phyloP scores from a whole-genome alignment of 768 basidiomycete species.

The Lentinula edodes region DNA sequence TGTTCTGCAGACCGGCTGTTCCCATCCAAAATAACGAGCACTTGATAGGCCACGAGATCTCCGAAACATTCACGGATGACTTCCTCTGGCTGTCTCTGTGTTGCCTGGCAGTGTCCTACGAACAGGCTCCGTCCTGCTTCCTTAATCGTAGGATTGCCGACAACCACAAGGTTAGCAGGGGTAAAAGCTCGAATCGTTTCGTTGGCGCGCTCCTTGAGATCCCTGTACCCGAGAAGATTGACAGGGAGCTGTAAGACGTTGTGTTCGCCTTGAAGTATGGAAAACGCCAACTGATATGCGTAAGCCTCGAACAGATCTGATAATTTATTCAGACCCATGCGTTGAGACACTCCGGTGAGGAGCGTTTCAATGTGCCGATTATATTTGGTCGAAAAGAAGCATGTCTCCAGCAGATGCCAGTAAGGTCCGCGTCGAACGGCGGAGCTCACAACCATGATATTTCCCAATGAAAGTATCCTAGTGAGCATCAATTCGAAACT shows the following conservation, averaged over 20 bases:
- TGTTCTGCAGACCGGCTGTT: conserved; percentile 13
- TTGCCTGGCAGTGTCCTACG: conserved; percentile 54
- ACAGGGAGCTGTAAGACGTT: conserved; percentile 65
- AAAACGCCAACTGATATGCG: conserved; percentile 67
- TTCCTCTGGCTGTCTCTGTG: conserved; percentile 41
- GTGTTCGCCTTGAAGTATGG: conserved; percentile 44
- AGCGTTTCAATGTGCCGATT: conserved; percentile 41
- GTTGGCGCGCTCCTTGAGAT: conserved; percentile 60
- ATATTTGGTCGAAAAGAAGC: conserved; percentile 33
- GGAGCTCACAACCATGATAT: conserved; percentile 76
- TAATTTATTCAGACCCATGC: conserved; percentile 59
- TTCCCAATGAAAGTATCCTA: conserved; percentile 63
- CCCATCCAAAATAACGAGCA: conserved; percentile 41
- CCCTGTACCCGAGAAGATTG: conserved; percentile 69
- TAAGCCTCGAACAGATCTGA: conserved; percentile 73
- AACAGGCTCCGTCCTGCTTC: conserved; percentile 43
- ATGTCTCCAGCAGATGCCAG: conserved; percentile 81
- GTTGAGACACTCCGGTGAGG: conserved; percentile 53
- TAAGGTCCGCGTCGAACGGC: conserved; percentile 76
- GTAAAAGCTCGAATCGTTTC: conserved; percentile 64
- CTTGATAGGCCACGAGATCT: conserved; percentile 59
- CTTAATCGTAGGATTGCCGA: conserved; percentile 22
- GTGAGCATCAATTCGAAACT: conserved; percentile 78
- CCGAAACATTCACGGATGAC: conserved; percentile 63
- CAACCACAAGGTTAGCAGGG: conserved; percentile 55